Evolutionary conservation across 192 early-diverging fungal genomes (phyloP), one percentile per base, ranked within the genome.

Genomic region (Spinellus fusiger): DNA sequence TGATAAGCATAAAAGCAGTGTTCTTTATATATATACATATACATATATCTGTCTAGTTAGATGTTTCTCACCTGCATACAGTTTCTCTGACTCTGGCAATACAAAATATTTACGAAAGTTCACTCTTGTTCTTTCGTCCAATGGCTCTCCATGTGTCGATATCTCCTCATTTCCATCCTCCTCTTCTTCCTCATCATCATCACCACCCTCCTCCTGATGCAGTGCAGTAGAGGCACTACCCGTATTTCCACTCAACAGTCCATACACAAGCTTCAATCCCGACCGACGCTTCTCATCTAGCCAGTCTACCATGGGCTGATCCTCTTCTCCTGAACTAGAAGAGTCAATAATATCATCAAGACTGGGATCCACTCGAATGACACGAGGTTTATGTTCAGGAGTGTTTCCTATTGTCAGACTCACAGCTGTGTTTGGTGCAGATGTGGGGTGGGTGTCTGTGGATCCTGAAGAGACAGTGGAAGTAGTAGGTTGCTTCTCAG

Each of bases 101-200:
- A 71, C 78, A 66, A 86, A 86, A 40, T 80, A 71, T 29, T 69
- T 69, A 47, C 59, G 46, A 63, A 86, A 84, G 18, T 68, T 68
- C 16, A 67, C 67, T 47, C 64, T 63, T 22, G 66, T 70, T 3
- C 62, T 55, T 35, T 62, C 60, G 23, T 70, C 68, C 1, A 62
- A 1, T 5, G 35, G 28, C 32, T 64, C 55, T 29, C 26, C 62
- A 59, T 28, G 66, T 48, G 8, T 61, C 32, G 5, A 31, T 58
- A 8, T 60, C 31, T 20, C 62, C 55, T 59, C 12, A 5, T 47
- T 22, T 18, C 22, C 13, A 27, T 74, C 59, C 15, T 76, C 62
- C 20, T 62, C 63, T 40, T 60, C 64, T 12, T 61, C 57, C 1
- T 66, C 29, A 8, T 52, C 20, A 18, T 50, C 34, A 10, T 66